These are phyloP conservation scores for Synchytrium microbalum DNA, from an alignment of 371 early-diverging fungal species.

Conservation along the genomic window DNA sequence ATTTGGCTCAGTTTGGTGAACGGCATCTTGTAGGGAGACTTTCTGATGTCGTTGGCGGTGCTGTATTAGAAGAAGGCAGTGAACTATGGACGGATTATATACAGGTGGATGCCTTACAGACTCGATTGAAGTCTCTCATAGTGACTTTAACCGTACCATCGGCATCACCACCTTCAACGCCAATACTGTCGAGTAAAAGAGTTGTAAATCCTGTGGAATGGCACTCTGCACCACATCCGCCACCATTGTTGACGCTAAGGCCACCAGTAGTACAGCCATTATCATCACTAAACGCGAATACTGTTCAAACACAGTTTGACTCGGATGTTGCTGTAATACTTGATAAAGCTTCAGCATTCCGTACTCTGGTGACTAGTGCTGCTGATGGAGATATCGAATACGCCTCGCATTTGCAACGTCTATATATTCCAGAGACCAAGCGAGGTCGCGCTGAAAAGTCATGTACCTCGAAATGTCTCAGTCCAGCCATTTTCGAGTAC, in stretches of 20 bases:
- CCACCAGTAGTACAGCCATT: background rate
- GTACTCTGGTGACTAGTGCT: background rate
- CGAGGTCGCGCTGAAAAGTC: background rate
- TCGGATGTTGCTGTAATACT: background rate
- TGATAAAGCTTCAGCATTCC: background rate
- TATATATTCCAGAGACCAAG: background rate
- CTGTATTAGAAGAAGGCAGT: slow-evolving; percentile 8
- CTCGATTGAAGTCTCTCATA: background rate
- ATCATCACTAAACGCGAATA: background rate
- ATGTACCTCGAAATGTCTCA: background rate
- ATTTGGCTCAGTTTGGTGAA: slow-evolving; percentile 6
- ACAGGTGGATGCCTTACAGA: background rate
- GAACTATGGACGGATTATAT: slow-evolving; percentile 8
- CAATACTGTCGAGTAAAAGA: background rate
- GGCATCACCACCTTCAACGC: background rate
- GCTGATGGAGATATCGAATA: background rate
- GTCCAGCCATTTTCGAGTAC: slow-evolving; percentile 2
- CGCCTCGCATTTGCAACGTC: background rate
- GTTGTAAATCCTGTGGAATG: background rate
- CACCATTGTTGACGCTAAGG: background rate
- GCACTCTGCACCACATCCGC: background rate
- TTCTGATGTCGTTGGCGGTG: background rate
- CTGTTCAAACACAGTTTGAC: background rate
- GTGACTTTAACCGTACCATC: background rate
- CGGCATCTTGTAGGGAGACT: background rate